A percentile compares a stretch with the other conserved stretches of the same genome.
Conservation (phyloP, 169 alveolate genomes). For the Plasmodium reichenowi region DNA sequence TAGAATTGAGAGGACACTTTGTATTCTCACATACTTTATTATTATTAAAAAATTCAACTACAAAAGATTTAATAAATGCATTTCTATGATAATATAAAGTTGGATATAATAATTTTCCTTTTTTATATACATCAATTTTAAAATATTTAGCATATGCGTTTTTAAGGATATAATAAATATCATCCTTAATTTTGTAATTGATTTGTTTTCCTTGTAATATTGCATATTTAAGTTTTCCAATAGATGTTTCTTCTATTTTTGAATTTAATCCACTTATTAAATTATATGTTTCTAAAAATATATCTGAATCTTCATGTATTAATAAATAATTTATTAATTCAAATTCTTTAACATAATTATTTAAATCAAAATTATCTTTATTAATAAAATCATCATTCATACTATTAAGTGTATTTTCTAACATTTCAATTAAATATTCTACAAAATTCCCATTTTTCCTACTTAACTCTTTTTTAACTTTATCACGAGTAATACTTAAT, state of each 20-base stretch:
- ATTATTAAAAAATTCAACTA: constrained; percentile 8
- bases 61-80: constrained; percentile 4
- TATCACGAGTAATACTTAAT: constrained; percentile 29
- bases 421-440: constrained; percentile 6
- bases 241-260: constrained; percentile 7
- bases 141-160: constrained; percentile 28
- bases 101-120: constrained; percentile 28
- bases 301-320: constrained; percentile 10
- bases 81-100: constrained; percentile 4
- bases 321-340: constrained; percentile 33
- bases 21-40: constrained; percentile 38
- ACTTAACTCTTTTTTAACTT: constrained; percentile 14
- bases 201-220: constrained; percentile 12
- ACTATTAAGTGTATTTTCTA: constrained; percentile 4
- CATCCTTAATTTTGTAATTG: constrained; percentile 57
- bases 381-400: constrained; percentile 45
- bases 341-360: constrained; percentile 22
- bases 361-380: constrained; percentile 27
- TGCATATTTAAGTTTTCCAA: not conserved
- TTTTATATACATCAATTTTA: constrained; percentile 22
- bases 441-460: not conserved
- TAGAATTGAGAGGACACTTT: constrained; percentile 42
- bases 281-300: not conserved
- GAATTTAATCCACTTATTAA: constrained; percentile 10
- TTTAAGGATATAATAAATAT: constrained; percentile 21